Evolutionary conservation across 208 protist genomes (phyloP).

Genomic region (Crithidia fasciculata): DNA sequence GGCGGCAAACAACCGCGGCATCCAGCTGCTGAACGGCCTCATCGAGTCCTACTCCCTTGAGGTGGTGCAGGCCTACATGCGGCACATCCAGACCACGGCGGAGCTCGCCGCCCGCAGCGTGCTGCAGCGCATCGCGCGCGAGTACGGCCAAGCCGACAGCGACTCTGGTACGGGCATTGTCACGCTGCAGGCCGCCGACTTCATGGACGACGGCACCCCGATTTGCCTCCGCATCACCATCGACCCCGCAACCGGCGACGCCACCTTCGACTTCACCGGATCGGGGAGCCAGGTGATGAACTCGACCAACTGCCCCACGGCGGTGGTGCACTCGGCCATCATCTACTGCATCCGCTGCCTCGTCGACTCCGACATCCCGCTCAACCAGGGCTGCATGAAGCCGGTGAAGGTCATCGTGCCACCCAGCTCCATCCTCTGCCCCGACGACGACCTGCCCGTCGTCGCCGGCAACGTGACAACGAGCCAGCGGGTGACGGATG

Average conservation of each 20-base stretch:
- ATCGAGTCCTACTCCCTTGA: slow-evolving; percentile 84
- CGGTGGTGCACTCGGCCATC: slow-evolving; percentile 91
- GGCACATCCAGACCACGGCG: slow-evolving; percentile 92
- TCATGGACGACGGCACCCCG: slow-evolving; percentile 95
- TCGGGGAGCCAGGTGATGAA: slow-evolving; percentile 90
- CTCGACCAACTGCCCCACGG: slow-evolving; percentile 93
- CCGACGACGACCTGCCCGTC: slow-evolving; percentile 87
- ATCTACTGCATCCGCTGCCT: slow-evolving; percentile 96
- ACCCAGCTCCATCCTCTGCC: slow-evolving; percentile 79
- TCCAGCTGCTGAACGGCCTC: slow-evolving; percentile 86
- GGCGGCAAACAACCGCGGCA: slow-evolving; percentile 93
- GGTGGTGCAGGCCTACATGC: slow-evolving; percentile 95
- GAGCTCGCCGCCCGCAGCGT: slow-evolving; percentile 91
- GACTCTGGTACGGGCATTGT: neutral
- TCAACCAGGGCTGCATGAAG: slow-evolving; percentile 95
- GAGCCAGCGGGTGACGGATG: slow-evolving; percentile 94
- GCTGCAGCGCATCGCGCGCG: slow-evolving; percentile 64
- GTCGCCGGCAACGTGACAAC: slow-evolving; percentile 97
- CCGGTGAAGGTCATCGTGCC: slow-evolving; percentile 84
- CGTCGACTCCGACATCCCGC: slow-evolving; percentile 92
- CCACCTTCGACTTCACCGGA: slow-evolving; percentile 94
- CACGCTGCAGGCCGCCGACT: slow-evolving; percentile 61
- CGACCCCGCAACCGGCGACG: slow-evolving; percentile 62
- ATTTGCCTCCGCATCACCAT: slow-evolving; percentile 89
- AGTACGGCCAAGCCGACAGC: slow-evolving; percentile 39